Percentiles rank a stretch among this genome's conserved stretches.
Evolutionary conservation across 2,329 filamentous ascomycete genomes (phyloP).

Genomic region (Periconia macrospinosa): DNA sequence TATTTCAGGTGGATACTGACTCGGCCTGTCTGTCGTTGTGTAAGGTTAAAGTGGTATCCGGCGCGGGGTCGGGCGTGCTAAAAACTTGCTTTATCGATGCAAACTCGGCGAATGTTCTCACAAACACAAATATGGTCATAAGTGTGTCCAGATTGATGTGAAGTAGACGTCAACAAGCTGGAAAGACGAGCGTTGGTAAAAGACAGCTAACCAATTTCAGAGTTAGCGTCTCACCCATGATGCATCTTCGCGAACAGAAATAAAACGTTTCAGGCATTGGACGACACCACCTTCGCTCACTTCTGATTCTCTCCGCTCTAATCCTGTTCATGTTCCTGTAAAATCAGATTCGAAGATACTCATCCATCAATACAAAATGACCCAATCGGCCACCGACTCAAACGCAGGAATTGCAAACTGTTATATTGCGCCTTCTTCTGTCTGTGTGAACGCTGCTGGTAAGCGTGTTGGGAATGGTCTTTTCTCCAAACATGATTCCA

Average conservation of each 20-base stretch:
- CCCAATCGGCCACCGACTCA: neutral
- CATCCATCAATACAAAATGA: neutral
- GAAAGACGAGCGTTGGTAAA: neutral
- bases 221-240: neutral
- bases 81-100: too few species aligned
- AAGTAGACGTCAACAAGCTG: too few species aligned
- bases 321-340: neutral
- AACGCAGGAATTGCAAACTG: constrained; percentile 10
- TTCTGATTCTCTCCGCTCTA: too few species aligned
- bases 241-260: neutral
- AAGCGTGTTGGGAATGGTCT: constrained; percentile 54
- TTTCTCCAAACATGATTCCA: constrained; percentile 55
- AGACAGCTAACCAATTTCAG: neutral
- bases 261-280: neutral
- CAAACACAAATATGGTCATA: too few species aligned
- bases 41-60: too few species aligned
- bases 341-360: neutral
- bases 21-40: too few species aligned
- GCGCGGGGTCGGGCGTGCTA: too few species aligned
- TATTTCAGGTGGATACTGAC: too few species aligned
- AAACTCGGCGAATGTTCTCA: too few species aligned
- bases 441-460: constrained; percentile 22
- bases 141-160: too few species aligned
- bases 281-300: neutral
- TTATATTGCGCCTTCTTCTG: constrained; percentile 23